A percentile compares a stretch with the other conserved stretches of the same genome.
Evolutionary conservation across 2,329 filamentous ascomycete genomes (phyloP).

Genomic region (Xylaria sp.): DNA sequence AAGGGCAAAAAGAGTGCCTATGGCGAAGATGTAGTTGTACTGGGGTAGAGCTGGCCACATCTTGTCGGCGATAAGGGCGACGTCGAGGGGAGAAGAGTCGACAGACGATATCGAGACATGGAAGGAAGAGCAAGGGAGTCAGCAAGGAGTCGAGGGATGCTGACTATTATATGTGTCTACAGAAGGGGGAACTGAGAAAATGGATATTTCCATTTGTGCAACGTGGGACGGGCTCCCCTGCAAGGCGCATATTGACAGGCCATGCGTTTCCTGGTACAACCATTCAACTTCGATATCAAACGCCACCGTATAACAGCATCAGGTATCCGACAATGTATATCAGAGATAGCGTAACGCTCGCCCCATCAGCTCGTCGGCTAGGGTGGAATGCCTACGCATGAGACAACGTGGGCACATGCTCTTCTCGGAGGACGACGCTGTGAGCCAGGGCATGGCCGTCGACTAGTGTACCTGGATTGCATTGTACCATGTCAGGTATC

Average conservation of each 20-base stretch:
- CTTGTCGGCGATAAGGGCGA: slow-evolving; percentile 24
- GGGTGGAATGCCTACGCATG: slow-evolving; percentile 15
- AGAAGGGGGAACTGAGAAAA: slow-evolving; percentile 7
- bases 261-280: slow-evolving; percentile 1
- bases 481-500: neutral
- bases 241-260: slow-evolving; percentile 17
- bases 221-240: neutral
- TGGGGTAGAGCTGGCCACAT: slow-evolving; percentile 59
- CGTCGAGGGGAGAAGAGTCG: slow-evolving; percentile 22
- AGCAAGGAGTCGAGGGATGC: slow-evolving; percentile 8
- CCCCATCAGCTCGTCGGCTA: slow-evolving; percentile 22
- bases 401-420: slow-evolving; percentile 24
- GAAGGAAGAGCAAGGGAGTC: slow-evolving; percentile 17
- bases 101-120: slow-evolving; percentile 27
- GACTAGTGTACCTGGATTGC: neutral
- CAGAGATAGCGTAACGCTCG: slow-evolving; percentile 14
- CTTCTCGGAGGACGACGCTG: neutral
- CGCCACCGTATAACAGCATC: slow-evolving; percentile 6
- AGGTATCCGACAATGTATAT: neutral
- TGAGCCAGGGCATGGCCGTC: slow-evolving; percentile 17
- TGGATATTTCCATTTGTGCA: neutral
- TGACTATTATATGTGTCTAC: slow-evolving; percentile 29
- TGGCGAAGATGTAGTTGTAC: slow-evolving; percentile 78
- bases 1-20: slow-evolving; percentile 80
- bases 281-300: neutral